Evolutionary conservation across 2,329 filamentous ascomycete genomes (phyloP), one percentile per base, ranked within the genome.

Genomic region (Colletotrichum sp.): DNA sequence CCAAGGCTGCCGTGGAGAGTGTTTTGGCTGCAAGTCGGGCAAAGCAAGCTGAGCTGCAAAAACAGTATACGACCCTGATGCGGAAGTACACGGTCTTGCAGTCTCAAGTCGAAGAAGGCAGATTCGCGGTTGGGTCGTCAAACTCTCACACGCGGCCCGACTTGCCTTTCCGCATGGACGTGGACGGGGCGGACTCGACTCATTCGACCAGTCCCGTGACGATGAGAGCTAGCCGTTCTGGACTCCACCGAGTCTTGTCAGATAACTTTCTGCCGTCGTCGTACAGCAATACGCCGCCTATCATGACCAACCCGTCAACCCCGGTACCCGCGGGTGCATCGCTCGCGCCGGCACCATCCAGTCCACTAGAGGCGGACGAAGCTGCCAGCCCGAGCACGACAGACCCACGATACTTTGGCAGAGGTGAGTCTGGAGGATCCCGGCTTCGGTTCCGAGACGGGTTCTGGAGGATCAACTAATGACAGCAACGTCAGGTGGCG

Each of bases 11-110:
- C 18, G 80, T 91, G 2, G 87, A 90, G 73, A 83, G 78, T 7
- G 84, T 87, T 1, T 82, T 92, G 16, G 86, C 88, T 34, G 88
- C 89, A n/a, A 90, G 88, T 79, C 85, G 89, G 64, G 86, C 87
- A 1, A 90, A 89, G 81, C 89, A 92, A 76, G 84, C 86, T 1
- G 90, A 91, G 78, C 81, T 92, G 75, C 88, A 90, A 79, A 89
- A 86, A 80, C 89, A 90, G 75, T 87, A 90, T 79, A 83, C 84
- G 62, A 83, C 87, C 24, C 83, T 92, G 65, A 85, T 85, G 79
- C 87, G 86, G 68, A 90, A 90, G 79, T 90, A 90, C 80, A 88
- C 86, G 15, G 86, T 86, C 2, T 82, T 91, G 24, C 88, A 92
- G 81, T 88, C 87, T 10, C 77, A 78, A 48, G 52, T 77, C n/a